Evolutionary conservation across 192 early-diverging fungal genomes (phyloP).

Genomic region (Coemansia sp.): DNA sequence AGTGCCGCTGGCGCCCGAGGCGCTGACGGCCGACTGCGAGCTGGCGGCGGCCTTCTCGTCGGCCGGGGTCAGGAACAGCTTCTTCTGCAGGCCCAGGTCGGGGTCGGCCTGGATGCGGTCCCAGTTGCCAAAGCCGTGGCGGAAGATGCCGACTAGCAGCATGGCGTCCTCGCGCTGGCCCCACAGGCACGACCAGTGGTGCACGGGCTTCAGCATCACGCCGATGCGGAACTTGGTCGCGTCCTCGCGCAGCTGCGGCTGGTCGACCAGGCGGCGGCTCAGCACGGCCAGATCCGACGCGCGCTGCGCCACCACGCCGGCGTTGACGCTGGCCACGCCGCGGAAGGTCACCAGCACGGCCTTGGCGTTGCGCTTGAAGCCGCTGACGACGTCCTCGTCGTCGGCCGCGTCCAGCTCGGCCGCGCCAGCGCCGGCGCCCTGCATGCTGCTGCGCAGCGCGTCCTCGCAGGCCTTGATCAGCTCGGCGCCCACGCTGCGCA

Average conservation of each 20-base stretch:
- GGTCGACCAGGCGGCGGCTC: slow-evolving; percentile 56
- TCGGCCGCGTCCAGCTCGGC: slow-evolving; percentile 35
- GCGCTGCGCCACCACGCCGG: slow-evolving; percentile 72
- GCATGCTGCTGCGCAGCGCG: slow-evolving; percentile 53
- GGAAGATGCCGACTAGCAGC: slow-evolving; percentile 92
- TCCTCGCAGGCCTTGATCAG: slow-evolving; percentile 58
- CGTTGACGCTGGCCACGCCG: slow-evolving; percentile 82
- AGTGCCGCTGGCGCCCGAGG: slow-evolving; percentile 10
- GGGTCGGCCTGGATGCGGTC: slow-evolving; percentile 77
- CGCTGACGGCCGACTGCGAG: slow-evolving; percentile 28
- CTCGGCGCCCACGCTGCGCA: slow-evolving; percentile 45
- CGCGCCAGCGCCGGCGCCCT: slow-evolving; percentile 7
- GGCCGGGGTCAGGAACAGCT: slow-evolving; percentile 73
- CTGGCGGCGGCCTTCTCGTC: slow-evolving; percentile 50
- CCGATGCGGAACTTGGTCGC: slow-evolving; percentile 74
- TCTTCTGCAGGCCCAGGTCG: slow-evolving; percentile 73
- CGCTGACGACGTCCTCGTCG: slow-evolving; percentile 48
- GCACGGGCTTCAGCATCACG: slow-evolving; percentile 75
- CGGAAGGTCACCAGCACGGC: slow-evolving; percentile 75
- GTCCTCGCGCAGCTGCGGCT: slow-evolving; percentile 50
- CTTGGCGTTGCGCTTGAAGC: slow-evolving; percentile 60
- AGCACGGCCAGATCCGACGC: slow-evolving; percentile 72
- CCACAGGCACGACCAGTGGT: slow-evolving; percentile 87
- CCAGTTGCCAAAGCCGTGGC: slow-evolving; percentile 94
- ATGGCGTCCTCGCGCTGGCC: slow-evolving; percentile 90